These are phyloP conservation scores for Paraconiothyrium sp. DNA, from an alignment of 2,329 filamentous ascomycete species.

Conservation along the genomic window DNA sequence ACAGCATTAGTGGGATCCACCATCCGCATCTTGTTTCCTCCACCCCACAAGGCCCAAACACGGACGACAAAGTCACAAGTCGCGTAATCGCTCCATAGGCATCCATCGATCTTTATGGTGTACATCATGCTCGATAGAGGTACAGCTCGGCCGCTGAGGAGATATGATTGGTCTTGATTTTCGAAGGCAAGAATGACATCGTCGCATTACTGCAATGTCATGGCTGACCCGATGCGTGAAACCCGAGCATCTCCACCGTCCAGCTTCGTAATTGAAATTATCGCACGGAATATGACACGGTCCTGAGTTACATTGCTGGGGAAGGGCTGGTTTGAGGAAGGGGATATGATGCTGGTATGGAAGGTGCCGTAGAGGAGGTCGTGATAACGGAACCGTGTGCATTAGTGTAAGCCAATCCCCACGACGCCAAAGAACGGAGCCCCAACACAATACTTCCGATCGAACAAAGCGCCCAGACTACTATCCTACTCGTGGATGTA, in stretches of 20 bases:
- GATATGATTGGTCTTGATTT: background rate
- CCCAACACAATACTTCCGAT: background rate
- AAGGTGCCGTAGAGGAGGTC: background rate
- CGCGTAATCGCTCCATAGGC: background rate
- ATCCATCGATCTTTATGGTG: background rate
- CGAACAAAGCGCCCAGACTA: slow-evolving; percentile 3
- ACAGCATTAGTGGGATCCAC: background rate
- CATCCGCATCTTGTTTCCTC: background rate
- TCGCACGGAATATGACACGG: background rate
- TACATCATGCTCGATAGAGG: background rate
- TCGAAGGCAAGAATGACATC: background rate
- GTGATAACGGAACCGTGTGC: background rate
- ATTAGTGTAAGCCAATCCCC: background rate
- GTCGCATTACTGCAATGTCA: slow-evolving; percentile 12
- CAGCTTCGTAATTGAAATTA: background rate
- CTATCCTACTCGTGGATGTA: background rate
- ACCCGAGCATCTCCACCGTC: background rate
- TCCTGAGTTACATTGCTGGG: background rate
- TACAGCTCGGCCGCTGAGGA: background rate
- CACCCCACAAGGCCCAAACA: slow-evolving; percentile 1
- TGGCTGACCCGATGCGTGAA: slow-evolving; percentile 13
- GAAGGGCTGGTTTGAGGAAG: background rate
- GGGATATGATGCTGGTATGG: background rate
- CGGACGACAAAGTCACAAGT: background rate
- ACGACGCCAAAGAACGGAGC: background rate